Base-by-base conservation (phyloP, 768 basidiomycete species). In the Psilocybe sp. region DNA sequence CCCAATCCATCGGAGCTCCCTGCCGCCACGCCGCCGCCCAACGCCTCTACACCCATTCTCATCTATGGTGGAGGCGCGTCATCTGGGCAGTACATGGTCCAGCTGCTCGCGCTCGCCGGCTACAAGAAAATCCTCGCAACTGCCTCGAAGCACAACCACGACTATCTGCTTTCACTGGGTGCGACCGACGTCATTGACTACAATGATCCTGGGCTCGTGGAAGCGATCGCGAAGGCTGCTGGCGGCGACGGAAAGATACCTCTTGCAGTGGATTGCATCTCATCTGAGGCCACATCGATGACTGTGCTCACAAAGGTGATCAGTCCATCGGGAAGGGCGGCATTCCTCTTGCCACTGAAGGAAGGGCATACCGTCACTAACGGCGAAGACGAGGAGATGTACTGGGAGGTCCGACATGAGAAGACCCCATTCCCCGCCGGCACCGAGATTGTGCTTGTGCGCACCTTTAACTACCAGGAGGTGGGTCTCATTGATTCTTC, bases 291-390 rank as follows among this genome's bases (percentile, higher is more conserved):
- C 4, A 75, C 54, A 5, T 74, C 73, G 0, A 41, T 80, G 46
- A 61, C 54, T 3, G 60, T 59, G 13, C 60, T 81, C 14, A 60
- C 70, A 2, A 60, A 70, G 28, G 58, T 77, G 5, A 60, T 77
- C 20, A 65, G 64, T 41, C 59, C 72, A 4, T 49, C 53, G n/a
- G 75, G 71, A 32, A 71, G 58, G 31, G 63, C 76, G 4, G 78
- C 78, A 2, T 46, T 77, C 14, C 61, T 80, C 19, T 49, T 77
- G 40, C 78, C 79, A 1, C 59, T 79, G 42, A 82, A 81, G 56
- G 64, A 71, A 49, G 73, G 75, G 12, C 61, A 59, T n/a, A 60
- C 66, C 1, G 60, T 77, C 11, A 69, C 65, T 4, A 65, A 60
- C n/a, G 57, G 54, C 3, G 46, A 53, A 5, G 61, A 59, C 9